Conservation (phyloP, 805 yeast genomes). For the Candida silvicultrix region DNA sequence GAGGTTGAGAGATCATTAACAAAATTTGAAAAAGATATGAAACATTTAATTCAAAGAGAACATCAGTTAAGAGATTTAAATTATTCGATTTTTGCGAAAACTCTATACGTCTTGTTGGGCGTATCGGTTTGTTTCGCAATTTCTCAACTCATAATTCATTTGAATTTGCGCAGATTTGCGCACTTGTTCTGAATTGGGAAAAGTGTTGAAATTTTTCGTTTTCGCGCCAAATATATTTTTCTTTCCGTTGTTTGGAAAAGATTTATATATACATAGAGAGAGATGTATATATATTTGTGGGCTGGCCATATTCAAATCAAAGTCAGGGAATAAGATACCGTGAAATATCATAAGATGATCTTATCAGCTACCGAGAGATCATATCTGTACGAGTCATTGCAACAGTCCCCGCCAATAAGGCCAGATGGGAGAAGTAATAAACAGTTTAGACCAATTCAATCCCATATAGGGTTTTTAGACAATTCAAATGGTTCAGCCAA, state of each 20-base stretch:
- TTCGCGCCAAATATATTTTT: background rate
- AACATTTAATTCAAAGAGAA: slow-evolving; percentile 10
- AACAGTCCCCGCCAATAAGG: slow-evolving; percentile 53
- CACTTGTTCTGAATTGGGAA: background rate
- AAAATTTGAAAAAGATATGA: slow-evolving; percentile 2
- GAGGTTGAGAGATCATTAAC: slow-evolving; percentile 1
- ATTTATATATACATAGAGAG: too few species aligned
- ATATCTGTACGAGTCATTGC: slow-evolving; percentile 69
- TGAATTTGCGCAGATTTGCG: slow-evolving; percentile 4
- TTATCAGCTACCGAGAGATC: slow-evolving; percentile 73
- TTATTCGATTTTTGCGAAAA: slow-evolving; percentile 9
- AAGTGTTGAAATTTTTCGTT: background rate
- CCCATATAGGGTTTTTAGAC: slow-evolving; percentile 74
- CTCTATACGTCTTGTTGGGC: slow-evolving; percentile 6
- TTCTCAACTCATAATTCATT: slow-evolving; percentile 6
- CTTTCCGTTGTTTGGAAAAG: too few species aligned
- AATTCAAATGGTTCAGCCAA: slow-evolving; percentile 91
- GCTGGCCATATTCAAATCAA: too few species aligned
- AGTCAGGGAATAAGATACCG: too few species aligned
- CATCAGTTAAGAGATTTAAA: slow-evolving; percentile 13
- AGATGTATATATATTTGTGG: too few species aligned
- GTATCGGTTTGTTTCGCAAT: slow-evolving; percentile 9
- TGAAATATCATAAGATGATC: slow-evolving; percentile 38
- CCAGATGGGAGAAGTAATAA: slow-evolving; percentile 76
- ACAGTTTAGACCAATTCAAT: slow-evolving; percentile 85